Conservation (phyloP, 2,329 filamentous ascomycete genomes). For the Pezicula rhizophila region DNA sequence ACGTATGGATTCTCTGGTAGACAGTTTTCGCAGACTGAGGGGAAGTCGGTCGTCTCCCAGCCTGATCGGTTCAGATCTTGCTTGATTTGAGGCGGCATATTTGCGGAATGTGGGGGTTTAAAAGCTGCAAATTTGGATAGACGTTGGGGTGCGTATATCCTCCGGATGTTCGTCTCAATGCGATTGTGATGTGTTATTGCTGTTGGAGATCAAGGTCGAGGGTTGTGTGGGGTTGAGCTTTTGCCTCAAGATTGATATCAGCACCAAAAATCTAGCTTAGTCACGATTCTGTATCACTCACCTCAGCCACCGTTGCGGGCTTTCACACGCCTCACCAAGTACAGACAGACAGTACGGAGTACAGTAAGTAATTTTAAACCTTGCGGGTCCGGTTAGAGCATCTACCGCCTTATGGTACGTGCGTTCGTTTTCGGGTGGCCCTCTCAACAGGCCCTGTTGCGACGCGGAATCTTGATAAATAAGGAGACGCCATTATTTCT, state of each 20-base stretch:
- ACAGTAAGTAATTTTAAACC: no score
- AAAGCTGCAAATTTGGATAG: neutral
- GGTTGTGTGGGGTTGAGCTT: neutral
- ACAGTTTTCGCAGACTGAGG: constrained; percentile 84
- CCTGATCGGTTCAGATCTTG: constrained; percentile 92
- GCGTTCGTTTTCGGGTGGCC: neutral
- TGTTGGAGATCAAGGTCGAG: neutral
- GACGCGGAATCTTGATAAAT: neutral
- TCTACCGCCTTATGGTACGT: neutral
- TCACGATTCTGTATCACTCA: no score
- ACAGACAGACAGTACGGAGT: no score
- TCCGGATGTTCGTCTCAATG: neutral
- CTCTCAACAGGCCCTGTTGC: neutral
- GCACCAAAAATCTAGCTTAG: neutral
- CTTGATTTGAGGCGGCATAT: constrained; percentile 89
- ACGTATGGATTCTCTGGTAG: constrained; percentile 96
- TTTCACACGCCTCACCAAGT: neutral
- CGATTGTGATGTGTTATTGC: neutral
- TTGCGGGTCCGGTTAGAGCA: neutral
- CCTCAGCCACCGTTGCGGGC: no score
- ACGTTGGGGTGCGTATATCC: no score
- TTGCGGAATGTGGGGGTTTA: neutral
- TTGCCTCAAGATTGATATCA: neutral
- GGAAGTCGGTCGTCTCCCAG: constrained; percentile 91
- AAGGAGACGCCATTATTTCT: neutral